These are phyloP conservation scores for Phyllosticta paracitricarpa DNA, from an alignment of 2,329 filamentous ascomycete genomes.

Conservation along the genomic window DNA sequence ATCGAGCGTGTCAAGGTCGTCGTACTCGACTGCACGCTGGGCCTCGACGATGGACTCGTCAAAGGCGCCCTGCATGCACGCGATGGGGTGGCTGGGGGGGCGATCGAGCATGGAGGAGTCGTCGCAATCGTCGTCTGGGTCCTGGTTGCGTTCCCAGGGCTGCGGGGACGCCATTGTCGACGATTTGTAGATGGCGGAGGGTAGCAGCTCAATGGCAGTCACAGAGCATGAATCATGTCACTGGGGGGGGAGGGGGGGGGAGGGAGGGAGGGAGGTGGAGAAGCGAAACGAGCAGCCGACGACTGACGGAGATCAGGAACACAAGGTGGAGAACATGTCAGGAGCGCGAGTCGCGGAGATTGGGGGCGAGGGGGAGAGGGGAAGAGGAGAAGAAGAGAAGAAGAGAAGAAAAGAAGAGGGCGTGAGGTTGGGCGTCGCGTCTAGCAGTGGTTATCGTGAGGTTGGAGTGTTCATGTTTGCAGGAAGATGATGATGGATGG, in stretches of 20 bases:
- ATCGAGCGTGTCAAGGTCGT: constrained; percentile 33
- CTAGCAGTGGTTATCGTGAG: neutral
- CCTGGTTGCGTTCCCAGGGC: constrained; percentile 4
- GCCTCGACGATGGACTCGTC: constrained; percentile 72
- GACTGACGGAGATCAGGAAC: neutral
- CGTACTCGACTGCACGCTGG: constrained; percentile 28
- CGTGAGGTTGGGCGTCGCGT: too few relatives aligned
- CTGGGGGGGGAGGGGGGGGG: neutral
- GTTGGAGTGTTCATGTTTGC: neutral
- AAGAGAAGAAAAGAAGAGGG: neutral
- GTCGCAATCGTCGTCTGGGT: constrained; percentile 9
- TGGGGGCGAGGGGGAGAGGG: too few relatives aligned
- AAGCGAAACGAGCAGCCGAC: neutral
- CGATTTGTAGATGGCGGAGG: neutral
- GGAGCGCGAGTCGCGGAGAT: too few relatives aligned
- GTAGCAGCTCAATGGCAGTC: neutral
- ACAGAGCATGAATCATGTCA: neutral
- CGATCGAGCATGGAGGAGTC: constrained; percentile 7
- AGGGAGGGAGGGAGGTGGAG: neutral
- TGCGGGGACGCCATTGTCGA: neutral
- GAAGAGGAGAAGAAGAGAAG: neutral
- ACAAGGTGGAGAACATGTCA: neutral
- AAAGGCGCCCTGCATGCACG: constrained; percentile 70
- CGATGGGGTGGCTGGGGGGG: constrained; percentile 57
- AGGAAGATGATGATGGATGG: neutral